Base-by-base conservation (phyloP, 768 basidiomycete species). In the Tylopilus felleus region DNA sequence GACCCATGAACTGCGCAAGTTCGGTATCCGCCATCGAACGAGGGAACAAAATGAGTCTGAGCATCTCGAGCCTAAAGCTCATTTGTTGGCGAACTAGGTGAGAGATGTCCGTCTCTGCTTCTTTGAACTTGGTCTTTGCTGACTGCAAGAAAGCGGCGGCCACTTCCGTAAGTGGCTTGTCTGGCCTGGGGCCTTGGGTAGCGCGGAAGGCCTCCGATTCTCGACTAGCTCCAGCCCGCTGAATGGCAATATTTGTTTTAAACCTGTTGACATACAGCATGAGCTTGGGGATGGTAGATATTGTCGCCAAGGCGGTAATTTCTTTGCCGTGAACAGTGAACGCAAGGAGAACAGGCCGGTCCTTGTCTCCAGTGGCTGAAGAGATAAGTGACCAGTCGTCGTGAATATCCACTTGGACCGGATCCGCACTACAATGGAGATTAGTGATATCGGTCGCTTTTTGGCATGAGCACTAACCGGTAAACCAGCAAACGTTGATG, bases 81-180 rank as follows among this genome's bases (percentile, higher is more conserved):
- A 94, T 85, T 53, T 84, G 80, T 65, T 92, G 89, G 47, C 77
- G 74, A 56, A 94, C 81, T 16, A 80, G 71, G 57, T 85, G 84
- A 6, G 80, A 79, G 8, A 88, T 68, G 1, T 74, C 79, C 9
- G 73, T 69, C 53, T 86, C 87, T 14, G 78, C 76, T 69, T 90
- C 89, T 59, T 81, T 85, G 69, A 91, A 81, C 21, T 83, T 81
- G 40, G 74, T 83, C 39, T 83, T 80, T 25, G 91, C 88, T 0
- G 89, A 88, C 51, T 80, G 75, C 36, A 93, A 69, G 83, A 93
- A 89, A 28, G 90, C 88, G 57, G 88, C 83, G 2, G 92, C 91
- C n/a, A 93, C 90, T 13, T 87, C 82, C 2, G 89, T 90, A 16
- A 94, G 74, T 2, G 91, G 85, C 58, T 91, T 92, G 47, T 85